Evolutionary conservation across 257 asterid species (phyloP).

Genomic region (Paraleonurus japonicus): DNA sequence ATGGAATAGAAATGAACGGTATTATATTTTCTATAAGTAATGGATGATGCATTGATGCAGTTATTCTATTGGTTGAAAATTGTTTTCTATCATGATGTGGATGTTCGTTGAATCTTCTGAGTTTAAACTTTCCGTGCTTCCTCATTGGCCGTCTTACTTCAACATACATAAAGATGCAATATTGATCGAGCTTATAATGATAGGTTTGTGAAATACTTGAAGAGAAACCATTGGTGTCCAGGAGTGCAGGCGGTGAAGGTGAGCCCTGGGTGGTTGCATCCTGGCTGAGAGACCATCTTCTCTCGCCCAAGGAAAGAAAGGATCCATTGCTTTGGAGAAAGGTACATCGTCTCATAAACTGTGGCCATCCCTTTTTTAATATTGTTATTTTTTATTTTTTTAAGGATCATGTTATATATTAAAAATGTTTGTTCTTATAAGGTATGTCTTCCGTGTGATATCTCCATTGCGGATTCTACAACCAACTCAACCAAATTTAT

Average conservation of each 20-base stretch:
- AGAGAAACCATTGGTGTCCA: conserved; percentile 66
- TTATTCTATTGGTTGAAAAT: conserved; percentile 2
- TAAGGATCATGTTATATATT: not conserved
- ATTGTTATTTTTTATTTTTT: not conserved
- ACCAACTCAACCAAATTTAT: not conserved
- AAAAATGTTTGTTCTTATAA: conserved; percentile 3
- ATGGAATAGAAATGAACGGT: not conserved
- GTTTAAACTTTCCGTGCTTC: conserved; percentile 1
- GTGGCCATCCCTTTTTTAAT: not conserved
- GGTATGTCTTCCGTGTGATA: not conserved
- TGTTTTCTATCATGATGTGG: not conserved
- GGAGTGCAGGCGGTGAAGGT: conserved; percentile 46
- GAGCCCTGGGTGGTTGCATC: conserved; percentile 86
- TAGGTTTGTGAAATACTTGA: conserved; percentile 89
- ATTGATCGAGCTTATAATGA: conserved; percentile 27
- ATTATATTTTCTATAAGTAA: not conserved
- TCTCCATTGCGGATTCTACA: conserved; percentile 4
- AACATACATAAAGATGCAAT: conserved; percentile 15
- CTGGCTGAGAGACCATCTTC: conserved; percentile 89
- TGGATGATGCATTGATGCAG: not conserved
- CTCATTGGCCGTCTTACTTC: conserved; percentile 1
- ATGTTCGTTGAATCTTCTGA: conserved; percentile 11
- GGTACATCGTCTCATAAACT: conserved; percentile 40
- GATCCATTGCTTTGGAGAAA: conserved; percentile 71
- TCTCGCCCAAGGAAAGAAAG: conserved; percentile 79